Conservation (phyloP, 805 yeast species). For the Candida chauliodis region DNA sequence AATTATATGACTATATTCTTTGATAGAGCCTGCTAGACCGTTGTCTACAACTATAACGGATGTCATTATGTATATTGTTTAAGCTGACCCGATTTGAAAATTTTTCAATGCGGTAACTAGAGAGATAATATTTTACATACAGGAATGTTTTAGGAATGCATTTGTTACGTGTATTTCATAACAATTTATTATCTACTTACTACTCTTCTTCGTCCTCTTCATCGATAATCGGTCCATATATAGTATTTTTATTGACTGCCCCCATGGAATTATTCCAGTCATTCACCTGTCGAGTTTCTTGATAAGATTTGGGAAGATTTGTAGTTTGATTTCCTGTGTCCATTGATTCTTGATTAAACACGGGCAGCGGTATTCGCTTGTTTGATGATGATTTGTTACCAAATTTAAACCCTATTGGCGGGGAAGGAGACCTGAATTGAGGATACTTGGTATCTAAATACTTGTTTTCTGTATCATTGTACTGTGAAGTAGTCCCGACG, state of each 20-base stretch:
- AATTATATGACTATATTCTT: slow-evolving; percentile 37
- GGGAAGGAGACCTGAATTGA: slow-evolving; percentile 9
- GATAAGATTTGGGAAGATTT: slow-evolving; percentile 7
- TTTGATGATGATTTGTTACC: not conserved
- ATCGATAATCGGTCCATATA: slow-evolving; percentile 13
- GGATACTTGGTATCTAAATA: not conserved
- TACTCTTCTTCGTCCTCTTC: slow-evolving; percentile 14
- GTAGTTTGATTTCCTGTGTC: not conserved
- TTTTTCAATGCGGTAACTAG: slow-evolving; percentile 3
- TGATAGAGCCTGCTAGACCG: slow-evolving; percentile 38
- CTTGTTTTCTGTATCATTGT: not conserved
- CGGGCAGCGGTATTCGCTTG: not conserved
- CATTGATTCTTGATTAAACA: not conserved
- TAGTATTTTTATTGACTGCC: slow-evolving; percentile 4
- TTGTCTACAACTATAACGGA: slow-evolving; percentile 43
- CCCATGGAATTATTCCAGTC: slow-evolving; percentile 8
- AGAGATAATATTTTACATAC: not conserved
- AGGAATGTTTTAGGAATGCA: not conserved
- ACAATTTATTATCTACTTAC: too few species aligned
- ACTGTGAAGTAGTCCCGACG: not conserved
- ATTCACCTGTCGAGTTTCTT: slow-evolving; percentile 10
- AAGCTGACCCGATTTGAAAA: slow-evolving; percentile 1
- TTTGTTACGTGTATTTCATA: not conserved
- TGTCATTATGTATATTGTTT: slow-evolving; percentile 23
- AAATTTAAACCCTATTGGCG: slow-evolving; percentile 10